A percentile compares a stretch with the other conserved stretches of the same genome.
phyloP scores from a whole-genome alignment of 257 asterid genomes.

The Hygrophila difformis region DNA sequence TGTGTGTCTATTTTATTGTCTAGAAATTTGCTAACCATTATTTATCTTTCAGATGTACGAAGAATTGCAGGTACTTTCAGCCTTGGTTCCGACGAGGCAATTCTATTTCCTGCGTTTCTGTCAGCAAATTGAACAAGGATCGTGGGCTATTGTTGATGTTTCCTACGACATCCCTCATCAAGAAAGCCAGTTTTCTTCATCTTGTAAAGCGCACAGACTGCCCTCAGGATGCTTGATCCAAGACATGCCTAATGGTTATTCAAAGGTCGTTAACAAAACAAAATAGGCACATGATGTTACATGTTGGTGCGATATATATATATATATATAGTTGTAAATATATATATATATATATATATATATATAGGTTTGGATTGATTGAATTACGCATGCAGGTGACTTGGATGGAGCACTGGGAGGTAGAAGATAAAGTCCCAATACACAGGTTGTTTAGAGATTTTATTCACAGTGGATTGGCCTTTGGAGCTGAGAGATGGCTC shows the following conservation, averaged over 20 bases:
- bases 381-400: slow-evolving; percentile 40
- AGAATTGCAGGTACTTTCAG: slow-evolving; percentile 80
- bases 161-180: slow-evolving; percentile 68
- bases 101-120: slow-evolving; percentile 63
- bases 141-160: slow-evolving; percentile 85
- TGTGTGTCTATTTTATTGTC: neutral
- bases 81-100: slow-evolving; percentile 68
- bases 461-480: slow-evolving; percentile 64
- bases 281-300: too few relatives aligned
- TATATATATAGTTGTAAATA: too few relatives aligned
- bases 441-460: slow-evolving; percentile 69
- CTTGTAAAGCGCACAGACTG: slow-evolving; percentile 48
- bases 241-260: slow-evolving; percentile 97
- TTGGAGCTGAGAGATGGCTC: slow-evolving; percentile 96
- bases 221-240: slow-evolving; percentile 96
- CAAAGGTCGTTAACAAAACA: slow-evolving; percentile 44
- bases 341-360: too few relatives aligned
- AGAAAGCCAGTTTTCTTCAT: slow-evolving; percentile 43
- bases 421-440: slow-evolving; percentile 61
- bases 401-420: slow-evolving; percentile 92
- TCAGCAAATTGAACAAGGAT: slow-evolving; percentile 77
- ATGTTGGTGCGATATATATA: too few relatives aligned
- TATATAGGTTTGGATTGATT: too few relatives aligned
- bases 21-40: neutral
- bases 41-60: slow-evolving; percentile 59